Base-by-base conservation (phyloP, 768 basidiomycete genomes). In the Tylopilus intermedius region DNA sequence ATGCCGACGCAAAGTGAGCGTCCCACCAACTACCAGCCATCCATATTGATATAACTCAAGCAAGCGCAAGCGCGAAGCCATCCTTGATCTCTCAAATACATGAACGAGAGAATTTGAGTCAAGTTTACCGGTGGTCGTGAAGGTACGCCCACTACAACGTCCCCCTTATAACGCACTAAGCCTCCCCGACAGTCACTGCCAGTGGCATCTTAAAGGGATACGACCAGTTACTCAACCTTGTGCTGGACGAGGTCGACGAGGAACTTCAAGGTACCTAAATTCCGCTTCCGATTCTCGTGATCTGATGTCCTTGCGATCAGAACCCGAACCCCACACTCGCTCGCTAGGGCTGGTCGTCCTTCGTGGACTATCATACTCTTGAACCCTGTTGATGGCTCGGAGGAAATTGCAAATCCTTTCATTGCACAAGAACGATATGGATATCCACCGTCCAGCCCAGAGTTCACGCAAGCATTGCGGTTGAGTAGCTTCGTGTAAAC, bases 91-190 rank as follows among this genome's bases (percentile, higher is more conserved):
- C 30, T 83, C 89, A 94, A 95, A 70, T 98, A 96, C 62, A 88
- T 88, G 48, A 90, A 95, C 69, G 85, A 94, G 70, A 80, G 83
- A 56, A 91, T 99, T 66, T 75, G 92, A 51, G 94, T 98, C 64
- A 97, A 96, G 71, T 98, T 99, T 66, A 92, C 92, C n/a, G 96
- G 96, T 41, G 95, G 95, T 37, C 76, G 96, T 38, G 94, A 99
- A 81, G 94, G 94, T 90, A 55, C 47, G 54, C 62, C 63, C 4
- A 1, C 11, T 11, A 4, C 14, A 6, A 22, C 21, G 13, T n/a
- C n/a, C 29, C 11, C 21, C 39, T 11, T 9, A 13, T 51, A 37
- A 50, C 37, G 3, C 38, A 4, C 40, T 50, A 30, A 58, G 46
- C 22, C 24, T 38, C 14, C 32, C 32, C 46, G 21, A 54, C 62